Conservation (phyloP, 2,329 filamentous ascomycete genomes). For the Teratosphaeria nubilosa region DNA sequence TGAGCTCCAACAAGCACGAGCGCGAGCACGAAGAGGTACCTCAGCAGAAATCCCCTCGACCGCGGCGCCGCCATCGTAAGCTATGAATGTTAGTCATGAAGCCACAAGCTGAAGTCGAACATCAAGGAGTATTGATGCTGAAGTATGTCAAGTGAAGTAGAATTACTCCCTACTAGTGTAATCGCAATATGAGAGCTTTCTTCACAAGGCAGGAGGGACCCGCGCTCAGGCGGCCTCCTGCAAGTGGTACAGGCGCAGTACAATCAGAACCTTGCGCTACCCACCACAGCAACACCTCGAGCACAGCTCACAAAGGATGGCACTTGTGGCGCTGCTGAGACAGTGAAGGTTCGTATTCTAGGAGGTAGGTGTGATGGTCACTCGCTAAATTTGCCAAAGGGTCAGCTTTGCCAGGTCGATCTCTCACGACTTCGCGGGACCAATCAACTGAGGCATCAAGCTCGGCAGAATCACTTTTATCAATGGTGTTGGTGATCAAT, state of each 20-base stretch:
- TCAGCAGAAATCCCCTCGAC: neutral
- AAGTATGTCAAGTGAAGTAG: neutral
- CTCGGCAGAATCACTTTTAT: no score
- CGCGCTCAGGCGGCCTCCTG: neutral
- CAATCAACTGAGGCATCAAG: no score
- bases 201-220: neutral
- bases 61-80: neutral
- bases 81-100: neutral
- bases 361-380: no score
- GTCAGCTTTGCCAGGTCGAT: no score
- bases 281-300: neutral
- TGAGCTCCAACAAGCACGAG: no score
- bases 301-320: no score
- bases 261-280: neutral
- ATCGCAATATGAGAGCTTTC: neutral
- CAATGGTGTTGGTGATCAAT: no score
- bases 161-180: neutral
- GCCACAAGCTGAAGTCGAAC: neutral
- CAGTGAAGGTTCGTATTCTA: no score
- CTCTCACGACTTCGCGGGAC: no score
- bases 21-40: neutral
- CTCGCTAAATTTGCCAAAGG: no score
- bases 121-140: neutral
- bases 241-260: neutral
- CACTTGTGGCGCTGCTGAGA: no score